phyloP scores from a whole-genome alignment of 148 eudicot genomes.

The Amaranthus hypochondriacus region DNA sequence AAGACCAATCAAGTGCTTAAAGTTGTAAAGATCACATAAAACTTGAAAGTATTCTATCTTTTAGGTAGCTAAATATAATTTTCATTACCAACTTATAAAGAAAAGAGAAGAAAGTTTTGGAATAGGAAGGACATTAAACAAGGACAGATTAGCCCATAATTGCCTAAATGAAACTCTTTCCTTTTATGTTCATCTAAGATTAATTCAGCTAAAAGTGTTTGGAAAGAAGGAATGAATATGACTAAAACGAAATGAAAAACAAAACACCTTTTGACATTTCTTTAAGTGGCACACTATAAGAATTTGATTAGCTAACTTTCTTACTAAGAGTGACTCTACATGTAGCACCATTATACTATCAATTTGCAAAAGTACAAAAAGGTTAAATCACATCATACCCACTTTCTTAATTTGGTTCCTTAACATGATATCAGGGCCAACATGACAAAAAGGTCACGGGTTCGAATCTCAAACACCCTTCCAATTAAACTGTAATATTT shows the following conservation, averaged over 20 bases:
- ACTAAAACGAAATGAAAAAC: not conserved
- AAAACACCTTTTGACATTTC: not conserved
- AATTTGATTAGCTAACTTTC: not conserved
- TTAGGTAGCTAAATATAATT: not conserved
- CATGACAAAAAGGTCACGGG: too few relatives aligned
- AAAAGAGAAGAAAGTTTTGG: not conserved
- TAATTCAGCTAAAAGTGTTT: not conserved
- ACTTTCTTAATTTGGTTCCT: too few relatives aligned
- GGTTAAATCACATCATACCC: too few relatives aligned
- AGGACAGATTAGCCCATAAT: too few relatives aligned
- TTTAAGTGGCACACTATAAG: not conserved
- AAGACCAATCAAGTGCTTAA: too few relatives aligned
- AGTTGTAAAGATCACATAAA: too few relatives aligned
- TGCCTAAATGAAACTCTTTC: too few relatives aligned
- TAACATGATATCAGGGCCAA: too few relatives aligned
- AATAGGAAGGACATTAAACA: not conserved
- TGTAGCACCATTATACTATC: conserved; percentile 5
- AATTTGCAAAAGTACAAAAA: too few relatives aligned
- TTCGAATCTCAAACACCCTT: too few relatives aligned
- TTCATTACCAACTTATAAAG: conserved; percentile 6
- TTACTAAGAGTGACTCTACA: conserved; percentile 13
- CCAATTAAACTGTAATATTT: too few relatives aligned
- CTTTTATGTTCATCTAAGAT: too few relatives aligned
- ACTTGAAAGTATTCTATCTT: not conserved
- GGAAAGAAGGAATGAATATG: not conserved